Conservation (phyloP, 2,329 filamentous ascomycete species). For the Calonectria leucothoes region DNA sequence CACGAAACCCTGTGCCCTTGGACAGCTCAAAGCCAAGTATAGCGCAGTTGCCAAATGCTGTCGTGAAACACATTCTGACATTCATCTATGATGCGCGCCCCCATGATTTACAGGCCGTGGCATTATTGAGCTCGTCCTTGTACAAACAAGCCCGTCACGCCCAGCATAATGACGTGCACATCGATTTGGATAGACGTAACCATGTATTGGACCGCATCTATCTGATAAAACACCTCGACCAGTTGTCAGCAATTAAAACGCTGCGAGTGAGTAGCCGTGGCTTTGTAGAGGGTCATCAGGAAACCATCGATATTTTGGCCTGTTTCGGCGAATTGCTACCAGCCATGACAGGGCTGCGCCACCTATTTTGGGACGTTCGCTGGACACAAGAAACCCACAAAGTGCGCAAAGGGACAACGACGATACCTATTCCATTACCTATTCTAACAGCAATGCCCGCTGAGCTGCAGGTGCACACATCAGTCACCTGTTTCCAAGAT, state of each 20-base stretch:
- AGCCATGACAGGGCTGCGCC: conserved; percentile 15
- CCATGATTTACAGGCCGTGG: not conserved
- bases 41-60: not conserved
- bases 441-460: conserved; percentile 15
- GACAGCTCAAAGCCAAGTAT: not conserved
- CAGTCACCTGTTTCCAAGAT: not conserved
- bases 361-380: conserved; percentile 17
- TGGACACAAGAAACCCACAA: too few species aligned
- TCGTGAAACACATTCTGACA: not conserved
- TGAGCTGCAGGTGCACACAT: not conserved
- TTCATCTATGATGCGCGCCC: not conserved
- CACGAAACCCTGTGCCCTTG: not conserved
- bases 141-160: conserved; percentile 19
- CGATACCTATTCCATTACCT: conserved; percentile 10
- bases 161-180: conserved; percentile 13
- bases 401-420: not conserved
- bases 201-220: conserved; percentile 5
- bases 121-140: not conserved
- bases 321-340: not conserved
- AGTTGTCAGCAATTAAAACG: conserved; percentile 11
- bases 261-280: conserved; percentile 2
- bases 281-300: not conserved
- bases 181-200: conserved; percentile 13
- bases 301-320: conserved; percentile 3
- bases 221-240: conserved; percentile 17